Evolutionary conservation across 495 filamentous ascomycete genomes (phyloP).

Genomic region (Podospora sp.): DNA sequence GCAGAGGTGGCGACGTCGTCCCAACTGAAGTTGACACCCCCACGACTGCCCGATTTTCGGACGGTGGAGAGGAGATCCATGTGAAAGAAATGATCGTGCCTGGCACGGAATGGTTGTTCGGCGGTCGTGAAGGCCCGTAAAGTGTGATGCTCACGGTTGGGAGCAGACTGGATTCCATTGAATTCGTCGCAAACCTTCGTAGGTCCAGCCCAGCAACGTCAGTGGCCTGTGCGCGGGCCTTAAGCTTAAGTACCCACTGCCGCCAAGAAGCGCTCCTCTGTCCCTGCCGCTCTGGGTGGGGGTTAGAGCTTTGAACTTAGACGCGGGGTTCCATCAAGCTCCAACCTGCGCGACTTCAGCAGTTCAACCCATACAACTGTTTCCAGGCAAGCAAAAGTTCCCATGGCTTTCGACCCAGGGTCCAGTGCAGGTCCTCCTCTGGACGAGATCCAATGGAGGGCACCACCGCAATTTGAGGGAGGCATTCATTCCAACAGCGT

Average conservation of each 20-base stretch:
- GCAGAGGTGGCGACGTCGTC: slow-evolving; percentile 83
- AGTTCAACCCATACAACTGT: background rate
- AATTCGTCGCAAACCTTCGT: too few relatives aligned
- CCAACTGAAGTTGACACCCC: slow-evolving; percentile 95
- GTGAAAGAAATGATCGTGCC: background rate
- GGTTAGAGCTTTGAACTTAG: background rate
- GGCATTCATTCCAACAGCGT: slow-evolving; percentile 67
- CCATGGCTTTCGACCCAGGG: slow-evolving; percentile 20
- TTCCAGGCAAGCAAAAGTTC: background rate
- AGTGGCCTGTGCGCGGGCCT: background rate
- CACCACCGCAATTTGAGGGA: slow-evolving; percentile 59
- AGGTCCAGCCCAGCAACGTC: background rate
- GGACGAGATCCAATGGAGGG: slow-evolving; percentile 79
- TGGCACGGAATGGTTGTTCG: background rate
- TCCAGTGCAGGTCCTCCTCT: slow-evolving; percentile 57
- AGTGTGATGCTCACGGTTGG: too few relatives aligned
- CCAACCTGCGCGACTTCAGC: background rate
- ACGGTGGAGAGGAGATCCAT: slow-evolving; percentile 96
- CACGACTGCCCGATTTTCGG: slow-evolving; percentile 91
- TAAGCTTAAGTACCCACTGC: too few relatives aligned
- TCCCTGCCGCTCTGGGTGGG: background rate
- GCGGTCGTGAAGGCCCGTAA: background rate
- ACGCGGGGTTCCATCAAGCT: background rate
- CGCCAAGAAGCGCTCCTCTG: background rate
- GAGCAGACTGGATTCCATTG: too few relatives aligned